Evolutionary conservation across 169 alveolate genomes (phyloP).

Genomic region (Eimeria necatrix): DNA sequence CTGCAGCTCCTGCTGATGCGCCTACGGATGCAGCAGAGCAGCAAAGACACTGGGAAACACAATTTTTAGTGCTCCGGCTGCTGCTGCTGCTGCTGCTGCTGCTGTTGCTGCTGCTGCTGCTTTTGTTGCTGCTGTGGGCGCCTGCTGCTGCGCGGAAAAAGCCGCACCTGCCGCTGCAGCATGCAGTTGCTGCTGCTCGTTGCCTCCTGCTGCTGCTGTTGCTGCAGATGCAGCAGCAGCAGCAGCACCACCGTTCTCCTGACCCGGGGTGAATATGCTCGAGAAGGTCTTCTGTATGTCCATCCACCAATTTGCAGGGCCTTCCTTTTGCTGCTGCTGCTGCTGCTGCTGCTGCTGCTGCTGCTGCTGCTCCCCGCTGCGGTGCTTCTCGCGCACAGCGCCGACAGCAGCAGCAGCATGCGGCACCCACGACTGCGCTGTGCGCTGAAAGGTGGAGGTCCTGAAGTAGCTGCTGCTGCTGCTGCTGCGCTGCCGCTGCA

Average conservation of each 20-base stretch:
- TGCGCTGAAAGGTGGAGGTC: background rate
- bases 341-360: slow-evolving; percentile 44
- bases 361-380: background rate
- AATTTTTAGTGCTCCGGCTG: background rate
- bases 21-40: background rate
- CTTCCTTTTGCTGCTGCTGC: slow-evolving; percentile 33
- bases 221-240: slow-evolving; percentile 39
- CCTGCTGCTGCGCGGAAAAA: background rate
- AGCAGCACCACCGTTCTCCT: background rate
- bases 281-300: slow-evolving; percentile 27
- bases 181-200: slow-evolving; percentile 38
- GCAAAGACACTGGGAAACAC: background rate
- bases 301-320: slow-evolving; percentile 11
- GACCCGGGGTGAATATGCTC: slow-evolving; percentile 6
- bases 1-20: background rate
- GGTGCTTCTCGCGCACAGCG: slow-evolving; percentile 22
- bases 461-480: slow-evolving; percentile 12
- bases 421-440: slow-evolving; percentile 57
- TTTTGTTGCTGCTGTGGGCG: background rate
- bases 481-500: slow-evolving; percentile 18
- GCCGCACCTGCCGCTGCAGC: background rate
- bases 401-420: slow-evolving; percentile 64
- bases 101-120: background rate
- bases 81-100: slow-evolving; percentile 12
- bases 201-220: slow-evolving; percentile 33